Conservation (phyloP, 257 asterid species). For the Schizonepeta tenuifolia region DNA sequence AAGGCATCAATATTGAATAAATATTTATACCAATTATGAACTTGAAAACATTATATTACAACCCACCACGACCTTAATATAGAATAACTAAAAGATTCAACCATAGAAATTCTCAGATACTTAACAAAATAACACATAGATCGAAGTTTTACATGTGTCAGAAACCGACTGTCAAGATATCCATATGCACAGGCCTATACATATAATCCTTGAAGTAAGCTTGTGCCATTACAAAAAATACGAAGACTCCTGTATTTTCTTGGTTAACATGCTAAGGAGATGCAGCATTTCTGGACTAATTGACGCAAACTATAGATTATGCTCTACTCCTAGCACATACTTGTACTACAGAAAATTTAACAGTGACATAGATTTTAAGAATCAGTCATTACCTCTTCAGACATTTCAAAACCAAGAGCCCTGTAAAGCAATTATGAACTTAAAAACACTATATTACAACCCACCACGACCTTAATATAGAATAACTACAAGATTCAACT, state of each 20-base stretch:
- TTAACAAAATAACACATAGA: not conserved
- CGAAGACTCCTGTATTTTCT: not conserved
- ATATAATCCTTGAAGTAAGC: constrained; percentile 8
- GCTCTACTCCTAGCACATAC: constrained; percentile 1
- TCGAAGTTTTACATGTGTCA: not conserved
- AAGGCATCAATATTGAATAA: constrained; percentile 7
- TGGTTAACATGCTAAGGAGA: constrained; percentile 9
- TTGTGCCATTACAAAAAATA: constrained; percentile 7
- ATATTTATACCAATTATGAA: not conserved
- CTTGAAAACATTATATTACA: constrained; percentile 8
- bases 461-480: too few relatives aligned
- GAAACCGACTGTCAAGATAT: too few relatives aligned
- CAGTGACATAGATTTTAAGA: constrained; percentile 14
- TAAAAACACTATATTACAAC: too few relatives aligned
- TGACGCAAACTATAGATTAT: not conserved
- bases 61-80: not conserved
- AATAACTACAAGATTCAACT: not conserved
- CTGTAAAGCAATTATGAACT: too few relatives aligned
- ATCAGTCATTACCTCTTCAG: constrained; percentile 75
- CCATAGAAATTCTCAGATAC: not conserved
- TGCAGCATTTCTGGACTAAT: constrained; percentile 3
- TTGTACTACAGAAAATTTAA: constrained; percentile 9
- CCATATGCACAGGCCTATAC: not conserved
- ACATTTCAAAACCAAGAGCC: constrained; percentile 97
- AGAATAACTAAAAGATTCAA: not conserved